phyloP scores from a whole-genome alignment of 306 rosid genomes.

The Cicer bijugum region DNA sequence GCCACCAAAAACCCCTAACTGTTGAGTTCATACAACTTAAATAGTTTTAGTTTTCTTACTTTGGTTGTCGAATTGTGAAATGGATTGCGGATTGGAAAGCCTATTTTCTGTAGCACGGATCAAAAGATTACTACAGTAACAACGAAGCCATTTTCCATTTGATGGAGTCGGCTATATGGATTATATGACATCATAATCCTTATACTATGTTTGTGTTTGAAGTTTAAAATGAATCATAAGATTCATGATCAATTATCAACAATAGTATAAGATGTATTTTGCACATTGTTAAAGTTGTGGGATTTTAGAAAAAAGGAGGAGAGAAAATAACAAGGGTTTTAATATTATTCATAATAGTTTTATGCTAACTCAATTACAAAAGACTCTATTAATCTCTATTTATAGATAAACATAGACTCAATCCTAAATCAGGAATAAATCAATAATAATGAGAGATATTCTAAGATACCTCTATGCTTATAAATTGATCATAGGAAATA shows the following conservation, averaged over 20 bases:
- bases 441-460: no score
- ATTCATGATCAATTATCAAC: background rate
- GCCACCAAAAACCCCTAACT: slow-evolving; percentile 5
- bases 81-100: background rate
- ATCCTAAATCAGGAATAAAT: no score
- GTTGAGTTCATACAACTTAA: background rate
- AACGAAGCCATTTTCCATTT: background rate
- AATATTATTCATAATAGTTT: no score
- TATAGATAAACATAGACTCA: no score
- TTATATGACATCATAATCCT: background rate
- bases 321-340: no score
- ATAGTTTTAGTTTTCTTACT: slow-evolving; percentile 8
- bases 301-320: no score
- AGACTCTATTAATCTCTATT: no score
- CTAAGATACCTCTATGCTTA: no score
- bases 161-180: background rate
- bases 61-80: background rate
- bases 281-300: no score
- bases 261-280: background rate
- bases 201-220: background rate
- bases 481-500: no score
- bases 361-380: no score
- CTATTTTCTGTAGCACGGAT: background rate
- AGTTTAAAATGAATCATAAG: background rate
- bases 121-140: background rate